Base-by-base conservation (phyloP, 176 grass and related monocot species). In the Hordeum vulgare region DNA sequence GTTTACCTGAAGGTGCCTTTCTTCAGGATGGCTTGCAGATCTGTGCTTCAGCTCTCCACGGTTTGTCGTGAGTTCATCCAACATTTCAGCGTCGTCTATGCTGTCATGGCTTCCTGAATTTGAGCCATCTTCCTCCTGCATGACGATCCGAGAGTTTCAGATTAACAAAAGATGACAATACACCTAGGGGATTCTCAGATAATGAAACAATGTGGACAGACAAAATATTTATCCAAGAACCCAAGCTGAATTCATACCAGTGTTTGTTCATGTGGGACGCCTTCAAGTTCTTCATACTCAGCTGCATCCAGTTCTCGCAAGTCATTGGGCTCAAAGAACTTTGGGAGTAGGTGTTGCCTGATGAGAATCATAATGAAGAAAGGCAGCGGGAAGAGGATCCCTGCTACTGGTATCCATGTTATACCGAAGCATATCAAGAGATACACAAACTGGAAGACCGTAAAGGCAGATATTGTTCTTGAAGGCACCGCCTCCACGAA, bases 401-500 rank as follows among this genome's bases (percentile, higher is more conserved):
- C 96, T 25, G 87, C 96, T 58, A 95, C 81, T 1, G 96, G 96
- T 86, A 98, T 98, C 96, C 93, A 95, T 28, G 93, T 98, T 84
- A 93, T 92, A 28, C 96, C 93, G 3, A 98, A 95, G 78, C 96
- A 98, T 70, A 95, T 54, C 61, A 98, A 47, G 12, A 98, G 87
- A 75, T 98, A 98, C 20, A 86, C 71, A 7, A 98, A 68, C 81
- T 98, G 96, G 69, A 98, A 91, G 49, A 95, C 56, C 8, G 96
- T 98, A 85, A 98, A 98, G 11, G 27, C 74, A 9, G 87, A 68
- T 62, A 89, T 74, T 77, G 82, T 79, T 53, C 53, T 86, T 79
- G 89, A 86, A 47, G 83, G 89, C 36, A 95, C 90, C 0, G 74
- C 87, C 82, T 98, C 96, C 47, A 98, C 80, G 45, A 90, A 98